Conservation (phyloP, 2,329 filamentous ascomycete species). For the Stagonosporopsis cucurbitacearum region DNA sequence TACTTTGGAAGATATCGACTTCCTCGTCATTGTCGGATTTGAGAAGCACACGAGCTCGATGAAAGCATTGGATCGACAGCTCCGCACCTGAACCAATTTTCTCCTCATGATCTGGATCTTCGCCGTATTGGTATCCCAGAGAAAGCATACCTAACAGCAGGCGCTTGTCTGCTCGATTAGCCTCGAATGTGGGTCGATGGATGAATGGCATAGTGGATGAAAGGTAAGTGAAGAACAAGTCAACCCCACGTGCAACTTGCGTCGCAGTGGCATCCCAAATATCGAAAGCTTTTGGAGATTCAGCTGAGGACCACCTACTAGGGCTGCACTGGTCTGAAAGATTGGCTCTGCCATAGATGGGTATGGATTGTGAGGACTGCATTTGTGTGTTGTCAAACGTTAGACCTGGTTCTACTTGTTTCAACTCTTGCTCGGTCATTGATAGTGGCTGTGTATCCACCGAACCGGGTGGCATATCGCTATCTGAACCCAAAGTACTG, state of each 20-base stretch:
- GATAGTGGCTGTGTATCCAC: background rate
- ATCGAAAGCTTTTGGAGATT: slow-evolving; percentile 10
- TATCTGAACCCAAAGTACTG: background rate
- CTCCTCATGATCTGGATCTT: slow-evolving; percentile 21
- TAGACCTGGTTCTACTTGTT: background rate
- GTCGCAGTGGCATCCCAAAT: slow-evolving; percentile 18
- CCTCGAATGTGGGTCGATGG: slow-evolving; percentile 24
- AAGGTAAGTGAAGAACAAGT: slow-evolving; percentile 23
- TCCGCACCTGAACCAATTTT: slow-evolving; percentile 16
- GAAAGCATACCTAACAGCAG: slow-evolving; percentile 25
- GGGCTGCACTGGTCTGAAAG: slow-evolving; percentile 21
- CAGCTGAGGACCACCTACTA: slow-evolving; percentile 9
- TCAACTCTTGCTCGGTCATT: background rate
- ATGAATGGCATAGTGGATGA: slow-evolving; percentile 21
- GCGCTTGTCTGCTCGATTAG: slow-evolving; percentile 3
- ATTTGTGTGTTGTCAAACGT: background rate
- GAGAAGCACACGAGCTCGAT: slow-evolving; percentile 23
- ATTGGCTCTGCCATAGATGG: slow-evolving; percentile 3
- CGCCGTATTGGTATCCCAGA: slow-evolving; percentile 28
- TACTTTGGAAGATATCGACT: slow-evolving; percentile 1
- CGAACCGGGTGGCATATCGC: background rate
- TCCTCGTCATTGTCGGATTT: slow-evolving; percentile 13
- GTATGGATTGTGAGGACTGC: background rate
- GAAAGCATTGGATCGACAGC: slow-evolving; percentile 22
- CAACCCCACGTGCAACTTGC: slow-evolving; percentile 17